Base-by-base conservation (phyloP, 2,329 filamentous ascomycete species). In the Colletotrichum truncatum region DNA sequence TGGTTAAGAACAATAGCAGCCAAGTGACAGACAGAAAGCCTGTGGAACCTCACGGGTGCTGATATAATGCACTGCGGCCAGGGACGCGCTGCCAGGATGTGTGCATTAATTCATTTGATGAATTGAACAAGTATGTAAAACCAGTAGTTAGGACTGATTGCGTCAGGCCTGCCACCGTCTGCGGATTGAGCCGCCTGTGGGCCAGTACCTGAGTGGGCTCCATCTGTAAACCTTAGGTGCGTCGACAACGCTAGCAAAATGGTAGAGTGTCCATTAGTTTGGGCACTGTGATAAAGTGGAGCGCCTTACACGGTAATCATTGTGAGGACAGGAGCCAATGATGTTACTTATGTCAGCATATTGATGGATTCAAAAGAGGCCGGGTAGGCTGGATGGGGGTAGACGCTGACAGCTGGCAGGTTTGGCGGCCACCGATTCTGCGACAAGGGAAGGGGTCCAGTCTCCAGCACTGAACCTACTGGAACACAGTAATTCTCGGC, bases 151-250 rank as follows among this genome's bases (percentile, higher is more conserved):
- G 28, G 30, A 57, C 28, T 34, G 30, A 56, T 56, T 57, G 41
- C 52, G 52, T 56, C 52, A 63, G 41, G 51, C 26, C 36, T 54
- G 30, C 30, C 9, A 16, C 28, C 6, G 39, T 38, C 41, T 39
- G 52, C 58, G 58, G 58, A 56, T 46, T 46, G 49, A 63, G 52
- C 59, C 58, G 58, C 51, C n/a, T 34, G 57, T 60, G 57, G 46
- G 16, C 46, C 57, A 12, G 39, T 14, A 36, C 14, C n/a, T 34
- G 41, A 46, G 12, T 5, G 34, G 34, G 34, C 21, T 41, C 45
- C 36, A 45, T 23, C 16, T 10, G 25, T 46, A 26, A 46, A 30
- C 28, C n/a, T 46, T 26, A 39, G 21, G 10, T 21, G 21, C 18
- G n/a, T 49, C n/a, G 14, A 28, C n/a, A 28, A 10, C 32, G 16